These are phyloP conservation scores for Penicillium sp. DNA, from an alignment of 2,329 filamentous ascomycete species.

Conservation along the genomic window DNA sequence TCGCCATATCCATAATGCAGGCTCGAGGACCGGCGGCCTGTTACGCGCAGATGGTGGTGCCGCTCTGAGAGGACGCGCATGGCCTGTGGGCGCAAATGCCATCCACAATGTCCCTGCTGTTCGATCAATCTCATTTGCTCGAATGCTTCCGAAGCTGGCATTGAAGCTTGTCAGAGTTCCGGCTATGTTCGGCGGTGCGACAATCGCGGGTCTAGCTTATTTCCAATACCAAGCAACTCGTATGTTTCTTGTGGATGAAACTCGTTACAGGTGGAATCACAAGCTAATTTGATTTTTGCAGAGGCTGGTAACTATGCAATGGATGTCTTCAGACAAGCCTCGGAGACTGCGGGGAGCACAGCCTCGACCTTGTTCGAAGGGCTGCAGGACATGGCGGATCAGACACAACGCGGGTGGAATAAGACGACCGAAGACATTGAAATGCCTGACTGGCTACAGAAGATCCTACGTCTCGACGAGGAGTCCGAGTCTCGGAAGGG, in stretches of 20 bases:
- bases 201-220: constrained; percentile 84
- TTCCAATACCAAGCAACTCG: constrained; percentile 92
- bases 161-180: constrained; percentile 84
- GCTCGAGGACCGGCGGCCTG: constrained; percentile 65
- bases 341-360: constrained; percentile 66
- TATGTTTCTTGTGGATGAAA: constrained; percentile 48
- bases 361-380: constrained; percentile 69
- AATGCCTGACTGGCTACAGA: constrained; percentile 74
- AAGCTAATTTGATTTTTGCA: constrained; percentile 26
- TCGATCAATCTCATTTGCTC: constrained; percentile 64
- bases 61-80: constrained; percentile 63
- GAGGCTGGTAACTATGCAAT: constrained; percentile 74
- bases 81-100: constrained; percentile 72
- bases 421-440: constrained; percentile 76
- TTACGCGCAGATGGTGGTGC: constrained; percentile 63
- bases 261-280: neutral
- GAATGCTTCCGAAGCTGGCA: constrained; percentile 77
- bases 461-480: constrained; percentile 63
- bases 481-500: constrained; percentile 53
- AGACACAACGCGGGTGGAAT: constrained; percentile 77
- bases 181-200: constrained; percentile 85
- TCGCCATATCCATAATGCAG: constrained; percentile 61
- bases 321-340: constrained; percentile 71
- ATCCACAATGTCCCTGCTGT: constrained; percentile 75
- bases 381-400: constrained; percentile 70